phyloP scores from a whole-genome alignment of 2,329 filamentous ascomycete genomes.

The Ceratocystis cubensis region DNA sequence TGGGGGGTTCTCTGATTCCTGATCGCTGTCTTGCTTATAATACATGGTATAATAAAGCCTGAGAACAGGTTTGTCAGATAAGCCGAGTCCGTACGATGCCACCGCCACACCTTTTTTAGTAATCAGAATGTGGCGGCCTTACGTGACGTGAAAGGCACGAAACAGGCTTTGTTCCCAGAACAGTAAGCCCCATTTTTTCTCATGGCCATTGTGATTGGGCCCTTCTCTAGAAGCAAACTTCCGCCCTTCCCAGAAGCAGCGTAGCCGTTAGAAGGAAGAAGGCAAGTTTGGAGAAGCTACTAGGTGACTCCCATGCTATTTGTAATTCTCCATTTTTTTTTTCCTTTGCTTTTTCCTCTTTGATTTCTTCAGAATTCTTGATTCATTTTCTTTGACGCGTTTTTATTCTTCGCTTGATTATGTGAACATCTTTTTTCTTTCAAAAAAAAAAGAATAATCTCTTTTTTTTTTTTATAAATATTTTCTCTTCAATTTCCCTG shows the following conservation, averaged over 20 bases:
- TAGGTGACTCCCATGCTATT: no score
- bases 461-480: background rate
- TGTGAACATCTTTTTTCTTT: background rate
- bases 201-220: background rate
- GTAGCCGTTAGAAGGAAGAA: no score
- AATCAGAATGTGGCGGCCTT: no score
- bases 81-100: no score
- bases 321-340: background rate
- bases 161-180: background rate
- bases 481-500: background rate
- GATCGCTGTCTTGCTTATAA: background rate
- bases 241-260: no score
- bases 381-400: background rate
- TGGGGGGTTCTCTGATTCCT: background rate
- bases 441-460: background rate
- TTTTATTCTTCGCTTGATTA: background rate
- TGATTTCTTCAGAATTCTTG: background rate
- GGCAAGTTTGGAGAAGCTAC: no score
- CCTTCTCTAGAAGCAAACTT: background rate
- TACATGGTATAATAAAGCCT: no score
- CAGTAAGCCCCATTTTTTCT: background rate
- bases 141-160: no score
- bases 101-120: no score
- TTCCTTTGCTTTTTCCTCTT: background rate
- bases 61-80: no score